Evolutionary conservation across 2,329 filamentous ascomycete species (phyloP).

Genomic region (Emmonsia crescens): DNA sequence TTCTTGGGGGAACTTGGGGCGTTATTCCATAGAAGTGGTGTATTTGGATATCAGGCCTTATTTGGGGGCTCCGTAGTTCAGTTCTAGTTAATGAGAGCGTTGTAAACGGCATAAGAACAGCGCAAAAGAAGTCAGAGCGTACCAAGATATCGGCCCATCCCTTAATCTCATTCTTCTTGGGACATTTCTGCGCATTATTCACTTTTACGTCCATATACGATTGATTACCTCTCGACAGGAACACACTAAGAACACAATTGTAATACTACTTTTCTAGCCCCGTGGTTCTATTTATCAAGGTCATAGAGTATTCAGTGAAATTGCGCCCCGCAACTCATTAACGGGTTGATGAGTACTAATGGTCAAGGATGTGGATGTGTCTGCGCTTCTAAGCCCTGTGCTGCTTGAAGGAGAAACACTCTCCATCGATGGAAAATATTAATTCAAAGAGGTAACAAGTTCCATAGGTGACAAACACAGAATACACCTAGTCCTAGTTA

Average conservation of each 20-base stretch:
- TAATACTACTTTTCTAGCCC: neutral
- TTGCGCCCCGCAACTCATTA: neutral
- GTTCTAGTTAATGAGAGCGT: neutral
- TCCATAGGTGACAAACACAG: neutral
- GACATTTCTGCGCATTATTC: neutral
- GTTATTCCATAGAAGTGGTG: neutral
- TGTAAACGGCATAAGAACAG: neutral
- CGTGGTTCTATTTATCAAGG: neutral
- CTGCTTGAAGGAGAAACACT: neutral
- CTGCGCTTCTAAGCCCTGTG: neutral
- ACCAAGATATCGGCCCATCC: neutral
- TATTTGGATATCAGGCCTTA: neutral
- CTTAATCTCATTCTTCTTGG: neutral
- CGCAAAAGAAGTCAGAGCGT: neutral
- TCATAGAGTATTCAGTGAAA: neutral
- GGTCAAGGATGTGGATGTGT: neutral
- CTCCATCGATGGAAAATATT: neutral
- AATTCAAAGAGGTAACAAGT: neutral
- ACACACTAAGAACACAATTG: neutral
- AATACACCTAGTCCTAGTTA: too few species aligned
- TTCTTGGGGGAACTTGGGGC: neutral
- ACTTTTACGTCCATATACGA: neutral
- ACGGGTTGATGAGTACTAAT: neutral
- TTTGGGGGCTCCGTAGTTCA: neutral
- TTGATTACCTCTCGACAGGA: neutral